phyloP scores from a whole-genome alignment of 169 alveolate genomes.

The Plasmodium yoelii region DNA sequence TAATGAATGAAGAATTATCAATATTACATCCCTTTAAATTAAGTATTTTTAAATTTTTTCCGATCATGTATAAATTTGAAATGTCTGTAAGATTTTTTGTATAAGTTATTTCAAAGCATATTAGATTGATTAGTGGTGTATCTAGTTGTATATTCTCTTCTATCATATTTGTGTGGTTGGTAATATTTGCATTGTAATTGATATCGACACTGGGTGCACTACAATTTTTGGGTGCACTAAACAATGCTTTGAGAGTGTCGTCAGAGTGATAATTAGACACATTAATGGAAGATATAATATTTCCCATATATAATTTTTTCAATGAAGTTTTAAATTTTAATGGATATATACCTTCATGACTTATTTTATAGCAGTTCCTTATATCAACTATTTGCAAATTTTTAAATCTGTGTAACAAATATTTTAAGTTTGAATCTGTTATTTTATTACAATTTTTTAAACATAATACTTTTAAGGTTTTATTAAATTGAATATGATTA shows the following conservation, averaged over 20 bases:
- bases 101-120: conserved; percentile 44
- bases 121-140: conserved; percentile 6
- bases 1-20: conserved; percentile 29
- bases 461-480: conserved; percentile 25
- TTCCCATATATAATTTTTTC: conserved; percentile 47
- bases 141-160: conserved; percentile 4
- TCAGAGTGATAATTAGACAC: conserved; percentile 47
- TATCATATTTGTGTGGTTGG: too few relatives aligned
- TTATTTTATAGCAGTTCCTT: conserved; percentile 63
- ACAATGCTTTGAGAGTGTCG: conserved; percentile 22
- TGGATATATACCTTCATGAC: conserved; percentile 61
- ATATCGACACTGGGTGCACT: background rate
- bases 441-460: conserved; percentile 45
- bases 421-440: conserved; percentile 54
- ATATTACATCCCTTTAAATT: conserved; percentile 45
- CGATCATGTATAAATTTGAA: conserved; percentile 26
- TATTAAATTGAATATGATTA: conserved; percentile 34
- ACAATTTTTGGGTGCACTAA: background rate
- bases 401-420: conserved; percentile 40
- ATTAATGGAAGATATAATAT: conserved; percentile 12
- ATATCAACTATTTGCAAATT: conserved; percentile 26
- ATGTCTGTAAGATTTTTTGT: conserved; percentile 46
- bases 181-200: background rate
- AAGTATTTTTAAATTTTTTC: conserved; percentile 33
- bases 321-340: conserved; percentile 22